Percentiles rank a stretch among this genome's conserved stretches.
Evolutionary conservation across 2,329 filamentous ascomycete species (phyloP).

Genomic region (Colletotrichum sp.): DNA sequence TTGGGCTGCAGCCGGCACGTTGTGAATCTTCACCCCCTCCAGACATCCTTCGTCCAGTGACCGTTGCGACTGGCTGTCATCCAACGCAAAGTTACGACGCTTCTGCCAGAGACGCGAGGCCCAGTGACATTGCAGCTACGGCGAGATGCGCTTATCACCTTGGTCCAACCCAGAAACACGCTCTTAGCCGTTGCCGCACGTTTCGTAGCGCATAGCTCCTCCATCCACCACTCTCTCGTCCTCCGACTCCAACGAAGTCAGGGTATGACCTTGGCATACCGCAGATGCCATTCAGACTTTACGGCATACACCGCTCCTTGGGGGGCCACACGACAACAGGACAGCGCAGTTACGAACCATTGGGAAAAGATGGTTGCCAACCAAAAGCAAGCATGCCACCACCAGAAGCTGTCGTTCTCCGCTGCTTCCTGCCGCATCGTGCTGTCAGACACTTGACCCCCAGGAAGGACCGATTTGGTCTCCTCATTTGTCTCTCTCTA

Average conservation of each 20-base stretch:
- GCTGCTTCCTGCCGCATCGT: not conserved
- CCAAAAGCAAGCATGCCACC: not conserved
- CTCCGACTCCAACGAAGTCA: not conserved
- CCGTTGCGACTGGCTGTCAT: conserved; percentile 17
- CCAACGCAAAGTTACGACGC: conserved; percentile 11
- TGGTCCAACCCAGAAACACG: not conserved
- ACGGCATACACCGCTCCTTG: not conserved
- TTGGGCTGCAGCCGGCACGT: not conserved
- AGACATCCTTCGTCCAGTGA: conserved; percentile 4
- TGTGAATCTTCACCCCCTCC: conserved; percentile 5
- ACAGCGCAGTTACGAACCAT: not conserved
- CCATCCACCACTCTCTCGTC: not conserved
- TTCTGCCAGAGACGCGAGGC: conserved; percentile 6
- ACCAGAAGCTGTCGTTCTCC: not conserved
- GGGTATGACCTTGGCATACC: not conserved
- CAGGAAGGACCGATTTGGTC: not conserved
- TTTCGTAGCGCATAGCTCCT: not conserved
- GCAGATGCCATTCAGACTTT: conserved; percentile 7
- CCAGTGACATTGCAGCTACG: conserved; percentile 1
- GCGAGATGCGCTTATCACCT: conserved; percentile 6
- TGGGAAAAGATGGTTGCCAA: not conserved
- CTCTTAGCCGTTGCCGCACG: not conserved
- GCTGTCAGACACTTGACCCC: not conserved
- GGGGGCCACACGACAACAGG: not conserved
- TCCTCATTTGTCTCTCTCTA: not conserved